Base-by-base conservation (phyloP, 345 rosid species). In the Eucalyptus curtisii region DNA sequence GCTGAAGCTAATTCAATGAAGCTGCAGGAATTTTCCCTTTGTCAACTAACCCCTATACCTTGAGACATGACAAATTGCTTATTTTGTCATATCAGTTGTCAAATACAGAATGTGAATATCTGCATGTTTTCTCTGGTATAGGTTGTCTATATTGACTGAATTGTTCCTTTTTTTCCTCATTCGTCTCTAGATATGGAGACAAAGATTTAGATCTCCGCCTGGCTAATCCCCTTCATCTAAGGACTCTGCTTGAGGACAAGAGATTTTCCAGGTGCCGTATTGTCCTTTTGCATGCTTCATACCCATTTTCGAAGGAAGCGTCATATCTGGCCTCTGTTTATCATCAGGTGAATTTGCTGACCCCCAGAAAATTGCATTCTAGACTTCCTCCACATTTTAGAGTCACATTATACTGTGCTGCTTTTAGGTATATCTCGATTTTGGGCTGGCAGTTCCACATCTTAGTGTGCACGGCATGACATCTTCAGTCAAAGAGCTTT, bases 281-380 rank as follows among this genome's bases (percentile, higher is more conserved):
- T 7, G 97, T 98, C 91, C 96, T 98, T 88, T 93, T 98, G 88
- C 99, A 98, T 93, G 97, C 99, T 71, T 94, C 99, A 79, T 98
- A 97, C 92, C 99, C 99, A 71, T 98, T 95, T 93, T 97, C 98
- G 88, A 95, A 90, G 92, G 99, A 97, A 92, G 99, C 99, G 42
- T 96, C 99, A 50, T 95, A 91, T 93, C 91, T 98, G 47, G 95
- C 99, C 91, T 97, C 97, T 86, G 94, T 98, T 89, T 98, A 97
- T 92, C 85, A 93, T 24, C 99, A 97, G 97, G 99, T 95, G 87
- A 85, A 79, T 89, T 87, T 37, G 79, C 91, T 85, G 20, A 33
- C 55, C 61, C 71, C 50, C 52, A 4, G 25, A 61, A 49, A 89
- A 71, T 86, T 24, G 19, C 82, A 86, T 53, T 42, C 49, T 59